Base-by-base conservation (phyloP, 1,284 basidiomycete genomes). In the Ustilago esculenta region DNA sequence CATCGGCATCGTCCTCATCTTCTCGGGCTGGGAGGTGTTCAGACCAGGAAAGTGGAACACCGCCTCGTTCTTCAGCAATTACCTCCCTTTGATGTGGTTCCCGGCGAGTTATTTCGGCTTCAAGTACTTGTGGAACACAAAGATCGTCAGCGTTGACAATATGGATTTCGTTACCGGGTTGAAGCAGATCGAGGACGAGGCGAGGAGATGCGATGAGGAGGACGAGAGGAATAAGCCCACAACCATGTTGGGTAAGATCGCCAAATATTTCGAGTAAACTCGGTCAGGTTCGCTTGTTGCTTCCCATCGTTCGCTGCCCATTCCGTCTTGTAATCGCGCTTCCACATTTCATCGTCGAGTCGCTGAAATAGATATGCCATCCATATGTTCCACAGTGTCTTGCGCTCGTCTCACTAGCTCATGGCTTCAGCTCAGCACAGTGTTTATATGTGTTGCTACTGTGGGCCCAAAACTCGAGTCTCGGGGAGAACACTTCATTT, bases 51-150 rank as follows among this genome's bases (percentile, higher is more conserved):
- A 75, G 43, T 77, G 71, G 71, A 37, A 53, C 40, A 25, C 45
- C 15, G 23, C 35, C 96, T 83, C 76, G 87, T 6, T 95, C 24
- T 83, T 92, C 41, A 91, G 90, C 36, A 90, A 88, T 77, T 93
- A 93, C 82, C 77, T 94, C 30, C 90, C 92, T 25, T 82, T 92
- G 42, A 82, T 82, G 17, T 68, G 90, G 43, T 93, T 92, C 87
- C 89, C 90, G 15, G 61, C 92, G 50, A 81, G 93, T 43, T 94
- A 90, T 81, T 10, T 86, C 34, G 86, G 83, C 6, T 55, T 55
- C 50, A 87, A 86, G 71, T 71, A 85, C 52, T 60, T 79, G 73
- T 86, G 86, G 76, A 85, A 84, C 68, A 80, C 83, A n/a, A 83
- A 85, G 10, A 78, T 69, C 15, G 50, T 61, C n/a, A 43, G 44